Evolutionary conservation across 495 filamentous ascomycete genomes (phyloP), one percentile per base, ranked within the genome.

Genomic region (Entonaema liquescens): DNA sequence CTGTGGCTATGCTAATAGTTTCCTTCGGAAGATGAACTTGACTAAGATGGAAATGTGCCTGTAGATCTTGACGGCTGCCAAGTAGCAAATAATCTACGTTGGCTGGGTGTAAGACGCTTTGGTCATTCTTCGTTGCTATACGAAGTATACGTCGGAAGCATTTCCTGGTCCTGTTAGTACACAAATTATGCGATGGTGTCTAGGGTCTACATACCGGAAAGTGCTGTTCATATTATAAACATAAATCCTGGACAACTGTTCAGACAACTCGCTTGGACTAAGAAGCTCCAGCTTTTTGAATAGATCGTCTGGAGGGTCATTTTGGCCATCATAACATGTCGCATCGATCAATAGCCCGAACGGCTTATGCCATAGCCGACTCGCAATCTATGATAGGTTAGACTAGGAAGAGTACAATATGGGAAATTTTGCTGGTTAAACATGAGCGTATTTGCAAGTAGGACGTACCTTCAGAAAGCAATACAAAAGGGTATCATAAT

Each of bases 201-300:
- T 28, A 28, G 5, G 49, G 59, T 26, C 29, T 38, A 19, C 75
- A 57, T 77, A 82, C 81, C 82, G 81, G 70, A 81, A 88, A 5
- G 86, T 85, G 68, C 83, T 89, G 71, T 91, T 91, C 88, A 90
- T 90, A 70, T 91, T 91, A 77, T 90, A 91, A 55, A 90, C 80
- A 62, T 90, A 91, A 19, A 87, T 77, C 55, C 87, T 79, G 12
- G 81, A 79, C 4, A 90, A 80, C 54, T 89, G 84, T 50, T 80
- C 80, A 11, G 85, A 77, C 52, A 90, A 75, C 61, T 91, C 89
- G 5, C 80, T 80, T 5, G 89, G 89, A 33, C 86, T 88, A 11
- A 91, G 81, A 23, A 79, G 76, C 65, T 89, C 86, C 17, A 89
- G 72, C 62, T 84, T 87, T 15, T 81, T 81, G 71, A 88, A 85